Percentiles rank a stretch among this genome's conserved stretches.
Evolutionary conservation across 2,329 filamentous ascomycete genomes (phyloP).

Genomic region (Escovopsis sp.): DNA sequence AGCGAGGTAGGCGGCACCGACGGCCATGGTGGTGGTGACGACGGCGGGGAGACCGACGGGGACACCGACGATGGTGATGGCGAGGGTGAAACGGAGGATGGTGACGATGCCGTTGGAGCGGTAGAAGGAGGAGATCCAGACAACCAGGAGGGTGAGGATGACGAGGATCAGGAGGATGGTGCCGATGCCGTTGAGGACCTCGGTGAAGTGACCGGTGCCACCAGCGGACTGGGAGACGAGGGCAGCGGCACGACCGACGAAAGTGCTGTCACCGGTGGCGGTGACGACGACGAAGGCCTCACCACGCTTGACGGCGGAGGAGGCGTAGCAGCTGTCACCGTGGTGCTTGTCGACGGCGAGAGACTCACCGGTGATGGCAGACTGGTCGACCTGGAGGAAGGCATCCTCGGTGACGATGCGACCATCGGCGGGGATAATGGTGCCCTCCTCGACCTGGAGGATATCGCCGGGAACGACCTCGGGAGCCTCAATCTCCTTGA

Average conservation of each 20-base stretch:
- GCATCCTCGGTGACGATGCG: slow-evolving; percentile 70
- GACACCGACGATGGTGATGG: slow-evolving; percentile 82
- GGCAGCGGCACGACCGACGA: slow-evolving; percentile 76
- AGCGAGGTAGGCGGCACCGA: slow-evolving; percentile 79
- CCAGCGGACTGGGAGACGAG: slow-evolving; percentile 63
- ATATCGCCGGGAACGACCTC: slow-evolving; percentile 85
- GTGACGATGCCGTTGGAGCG: slow-evolving; percentile 64
- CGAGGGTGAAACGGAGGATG: slow-evolving; percentile 73
- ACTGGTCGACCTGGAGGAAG: slow-evolving; percentile 84
- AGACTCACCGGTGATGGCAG: slow-evolving; percentile 81
- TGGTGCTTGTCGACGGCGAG: slow-evolving; percentile 81
- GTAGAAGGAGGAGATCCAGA: slow-evolving; percentile 82
- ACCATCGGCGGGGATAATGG: slow-evolving; percentile 80
- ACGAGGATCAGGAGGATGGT: slow-evolving; percentile 66
- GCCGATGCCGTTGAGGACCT: slow-evolving; percentile 78
- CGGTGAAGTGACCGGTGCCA: slow-evolving; percentile 75
- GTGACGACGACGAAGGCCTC: slow-evolving; percentile 72
- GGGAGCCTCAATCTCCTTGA: slow-evolving; percentile 66
- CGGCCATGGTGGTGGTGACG: slow-evolving; percentile 89
- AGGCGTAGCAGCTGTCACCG: slow-evolving; percentile 68
- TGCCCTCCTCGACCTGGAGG: slow-evolving; percentile 77
- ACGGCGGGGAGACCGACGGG: slow-evolving; percentile 86
- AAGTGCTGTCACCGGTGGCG: slow-evolving; percentile 76
- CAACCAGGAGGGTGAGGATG: slow-evolving; percentile 61
- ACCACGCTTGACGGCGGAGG: slow-evolving; percentile 81